Evolutionary conservation across 768 basidiomycete species (phyloP).

Genomic region (Lentinus tigrinus): DNA sequence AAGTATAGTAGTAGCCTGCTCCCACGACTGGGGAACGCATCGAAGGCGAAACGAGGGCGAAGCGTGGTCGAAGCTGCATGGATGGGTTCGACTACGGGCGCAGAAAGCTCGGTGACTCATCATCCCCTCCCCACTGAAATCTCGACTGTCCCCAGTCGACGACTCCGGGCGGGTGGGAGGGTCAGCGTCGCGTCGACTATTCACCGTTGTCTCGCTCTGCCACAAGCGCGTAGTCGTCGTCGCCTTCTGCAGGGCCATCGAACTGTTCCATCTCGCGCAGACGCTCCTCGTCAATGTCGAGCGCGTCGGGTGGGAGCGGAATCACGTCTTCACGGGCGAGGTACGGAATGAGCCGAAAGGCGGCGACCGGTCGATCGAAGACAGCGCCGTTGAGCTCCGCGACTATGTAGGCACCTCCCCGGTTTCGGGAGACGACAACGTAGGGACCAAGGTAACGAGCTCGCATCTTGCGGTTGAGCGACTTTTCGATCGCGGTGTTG

Average conservation of each 20-base stretch:
- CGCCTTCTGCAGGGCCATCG: not conserved
- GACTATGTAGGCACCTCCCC: constrained; percentile 19
- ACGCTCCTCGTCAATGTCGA: not conserved
- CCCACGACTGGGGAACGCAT: too few relatives aligned
- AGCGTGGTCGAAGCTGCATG: not conserved
- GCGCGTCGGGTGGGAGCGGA: not conserved
- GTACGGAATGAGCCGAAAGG: constrained; percentile 25
- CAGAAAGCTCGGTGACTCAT: not conserved
- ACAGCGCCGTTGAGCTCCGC: constrained; percentile 23
- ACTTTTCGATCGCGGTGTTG: constrained; percentile 24
- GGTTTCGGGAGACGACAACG: constrained; percentile 14
- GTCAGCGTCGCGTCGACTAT: not conserved
- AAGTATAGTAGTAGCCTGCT: too few relatives aligned
- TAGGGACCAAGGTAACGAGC: constrained; percentile 23
- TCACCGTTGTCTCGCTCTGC: not conserved
- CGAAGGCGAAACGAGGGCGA: too few relatives aligned
- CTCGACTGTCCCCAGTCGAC: not conserved
- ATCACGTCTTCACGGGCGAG: not conserved
- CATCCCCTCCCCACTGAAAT: not conserved
- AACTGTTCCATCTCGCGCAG: not conserved
- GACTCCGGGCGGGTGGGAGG: not conserved
- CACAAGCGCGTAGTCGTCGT: too few relatives aligned
- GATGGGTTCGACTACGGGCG: not conserved
- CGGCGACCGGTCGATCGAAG: constrained; percentile 7
- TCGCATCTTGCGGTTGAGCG: constrained; percentile 22